A percentile compares a stretch with the other conserved stretches of the same genome.
These are phyloP conservation scores for Mytilinidion resinicola DNA, from an alignment of 495 filamentous ascomycete genomes.

Conservation along the genomic window DNA sequence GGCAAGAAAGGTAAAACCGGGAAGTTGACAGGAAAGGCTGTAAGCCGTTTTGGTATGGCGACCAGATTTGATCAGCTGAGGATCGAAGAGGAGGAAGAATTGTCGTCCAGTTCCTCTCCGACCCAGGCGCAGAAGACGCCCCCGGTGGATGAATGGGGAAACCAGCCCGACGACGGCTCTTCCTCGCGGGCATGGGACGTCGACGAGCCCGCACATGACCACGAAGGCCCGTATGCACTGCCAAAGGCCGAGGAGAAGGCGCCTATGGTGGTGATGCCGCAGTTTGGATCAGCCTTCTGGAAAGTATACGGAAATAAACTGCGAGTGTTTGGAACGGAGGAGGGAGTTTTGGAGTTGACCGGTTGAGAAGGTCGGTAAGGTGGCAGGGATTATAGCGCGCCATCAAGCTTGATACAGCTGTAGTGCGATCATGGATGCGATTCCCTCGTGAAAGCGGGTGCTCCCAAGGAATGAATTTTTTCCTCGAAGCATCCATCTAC, in stretches of 20 bases:
- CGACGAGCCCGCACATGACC: background rate
- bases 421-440: too few species aligned
- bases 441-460: too few species aligned
- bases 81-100: background rate
- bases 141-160: background rate
- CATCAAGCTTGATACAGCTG: too few species aligned
- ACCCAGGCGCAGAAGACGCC: background rate
- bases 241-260: slow-evolving; percentile 2
- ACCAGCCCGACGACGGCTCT: background rate
- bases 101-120: background rate
- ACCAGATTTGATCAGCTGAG: too few species aligned
- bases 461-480: too few species aligned
- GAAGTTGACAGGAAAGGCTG: too few species aligned
- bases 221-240: background rate
- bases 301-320: slow-evolving; percentile 55
- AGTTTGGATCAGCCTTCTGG: slow-evolving; percentile 53
- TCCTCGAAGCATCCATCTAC: too few species aligned
- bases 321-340: slow-evolving; percentile 58
- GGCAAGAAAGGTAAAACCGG: too few species aligned
- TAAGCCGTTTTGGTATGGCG: too few species aligned
- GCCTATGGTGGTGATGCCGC: slow-evolving; percentile 39
- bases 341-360: slow-evolving; percentile 45
- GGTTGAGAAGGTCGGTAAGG: background rate
- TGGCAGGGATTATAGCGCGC: background rate
- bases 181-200: slow-evolving; percentile 4